A percentile compares a stretch with the other conserved stretches of the same genome.
phyloP scores from a whole-genome alignment of 345 rosid species.

The Eutrema japonicum region DNA sequence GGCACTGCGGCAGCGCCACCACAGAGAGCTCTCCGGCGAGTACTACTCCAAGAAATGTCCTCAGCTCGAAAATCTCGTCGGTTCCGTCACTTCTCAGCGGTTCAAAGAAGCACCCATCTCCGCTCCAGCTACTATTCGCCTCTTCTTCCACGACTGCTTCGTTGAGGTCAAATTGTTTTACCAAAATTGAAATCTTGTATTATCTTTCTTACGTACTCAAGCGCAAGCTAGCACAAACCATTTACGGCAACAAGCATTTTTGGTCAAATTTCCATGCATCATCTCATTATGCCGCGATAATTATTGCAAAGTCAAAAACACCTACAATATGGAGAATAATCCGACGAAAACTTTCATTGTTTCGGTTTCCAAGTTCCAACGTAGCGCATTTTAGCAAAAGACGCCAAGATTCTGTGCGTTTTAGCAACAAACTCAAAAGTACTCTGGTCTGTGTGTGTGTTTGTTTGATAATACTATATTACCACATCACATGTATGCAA shows the following conservation, averaged over 20 bases:
- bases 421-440: background rate
- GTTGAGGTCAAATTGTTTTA: slow-evolving; percentile 53
- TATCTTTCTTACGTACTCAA: background rate
- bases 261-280: background rate
- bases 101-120: slow-evolving; percentile 77
- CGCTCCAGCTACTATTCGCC: slow-evolving; percentile 86
- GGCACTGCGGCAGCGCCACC: slow-evolving; percentile 25
- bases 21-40: slow-evolving; percentile 51
- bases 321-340: background rate
- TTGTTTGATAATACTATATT: background rate
- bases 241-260: background rate
- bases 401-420: background rate
- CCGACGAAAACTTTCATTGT: background rate
- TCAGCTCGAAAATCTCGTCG: slow-evolving; percentile 70
- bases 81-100: slow-evolving; percentile 67
- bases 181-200: background rate
- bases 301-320: slow-evolving; percentile 9
- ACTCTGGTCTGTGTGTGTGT: slow-evolving; percentile 5
- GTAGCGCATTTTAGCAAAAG: slow-evolving; percentile 20
- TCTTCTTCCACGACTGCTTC: slow-evolving; percentile 97
- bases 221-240: background rate
- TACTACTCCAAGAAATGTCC: slow-evolving; percentile 81
- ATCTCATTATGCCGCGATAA: background rate
- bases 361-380: background rate
- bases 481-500: slow-evolving; percentile 9